These are phyloP conservation scores for Aspergillus panamensis DNA, from an alignment of 495 filamentous ascomycete species.

Conservation along the genomic window DNA sequence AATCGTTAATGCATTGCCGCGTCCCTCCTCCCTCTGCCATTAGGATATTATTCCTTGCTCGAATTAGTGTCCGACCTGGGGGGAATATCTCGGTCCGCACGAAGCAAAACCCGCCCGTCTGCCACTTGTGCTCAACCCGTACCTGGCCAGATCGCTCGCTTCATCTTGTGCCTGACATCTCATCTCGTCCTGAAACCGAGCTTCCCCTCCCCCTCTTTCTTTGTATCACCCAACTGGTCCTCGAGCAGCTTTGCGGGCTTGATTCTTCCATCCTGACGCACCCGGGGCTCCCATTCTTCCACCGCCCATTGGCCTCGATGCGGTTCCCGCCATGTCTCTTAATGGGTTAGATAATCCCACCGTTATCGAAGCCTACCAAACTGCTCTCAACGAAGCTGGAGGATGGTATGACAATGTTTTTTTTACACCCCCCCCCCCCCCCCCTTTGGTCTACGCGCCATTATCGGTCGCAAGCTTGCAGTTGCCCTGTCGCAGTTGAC, in stretches of 20 bases:
- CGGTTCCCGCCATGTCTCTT: slow-evolving; percentile 74
- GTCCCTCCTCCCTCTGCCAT: slow-evolving; percentile 8
- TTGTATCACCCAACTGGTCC: slow-evolving; percentile 4
- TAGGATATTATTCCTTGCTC: slow-evolving; percentile 25
- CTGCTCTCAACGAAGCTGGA: slow-evolving; percentile 75
- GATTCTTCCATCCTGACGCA: background rate
- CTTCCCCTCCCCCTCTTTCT: slow-evolving; percentile 19
- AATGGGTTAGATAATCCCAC: slow-evolving; percentile 87
- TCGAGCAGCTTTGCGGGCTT: slow-evolving; percentile 1
- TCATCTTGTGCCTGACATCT: slow-evolving; percentile 2
- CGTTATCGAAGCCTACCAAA: slow-evolving; percentile 80
- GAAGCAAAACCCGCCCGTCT: background rate
- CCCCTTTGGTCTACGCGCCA: slow-evolving; percentile 1
- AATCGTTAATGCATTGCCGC: background rate
- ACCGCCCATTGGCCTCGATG: slow-evolving; percentile 32
- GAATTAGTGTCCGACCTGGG: slow-evolving; percentile 13
- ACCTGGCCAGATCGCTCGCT: slow-evolving; percentile 3
- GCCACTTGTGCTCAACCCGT: slow-evolving; percentile 7
- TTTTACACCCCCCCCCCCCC: background rate
- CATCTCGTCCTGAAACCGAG: slow-evolving; percentile 7
- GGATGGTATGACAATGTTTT: slow-evolving; percentile 77
- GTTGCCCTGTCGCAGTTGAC: background rate
- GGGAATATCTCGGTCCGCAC: slow-evolving; percentile 14
- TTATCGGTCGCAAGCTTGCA: slow-evolving; percentile 5
- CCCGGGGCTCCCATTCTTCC: slow-evolving; percentile 5